These are phyloP conservation scores for Corymbia calophylla DNA, from an alignment of 441 rosid species.

Conservation along the genomic window DNA sequence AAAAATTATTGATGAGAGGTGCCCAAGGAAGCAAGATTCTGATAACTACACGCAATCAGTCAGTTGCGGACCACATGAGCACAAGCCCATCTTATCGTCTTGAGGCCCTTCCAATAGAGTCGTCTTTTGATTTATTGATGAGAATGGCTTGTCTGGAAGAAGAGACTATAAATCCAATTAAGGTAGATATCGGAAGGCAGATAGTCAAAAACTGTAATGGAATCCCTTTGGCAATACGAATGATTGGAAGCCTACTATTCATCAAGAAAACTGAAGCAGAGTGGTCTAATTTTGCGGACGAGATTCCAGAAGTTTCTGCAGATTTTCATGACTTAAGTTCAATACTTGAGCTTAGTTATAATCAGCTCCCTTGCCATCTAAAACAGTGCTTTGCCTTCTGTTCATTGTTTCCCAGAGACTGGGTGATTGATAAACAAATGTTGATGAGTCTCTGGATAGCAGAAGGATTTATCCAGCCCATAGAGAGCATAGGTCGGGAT, in stretches of 20 bases:
- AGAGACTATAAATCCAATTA: background rate
- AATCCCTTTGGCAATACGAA: background rate
- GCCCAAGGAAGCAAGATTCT: background rate
- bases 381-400: background rate
- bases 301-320: background rate
- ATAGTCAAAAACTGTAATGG: rapidly evolving
- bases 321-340: too few species aligned
- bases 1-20: background rate
- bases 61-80: rapidly evolving
- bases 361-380: background rate
- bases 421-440: background rate
- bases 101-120: rapidly evolving
- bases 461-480: background rate
- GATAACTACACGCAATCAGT: rapidly evolving
- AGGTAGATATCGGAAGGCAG: background rate
- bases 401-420: background rate
- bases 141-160: background rate
- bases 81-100: background rate
- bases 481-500: rapidly evolving
- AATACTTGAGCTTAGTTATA: background rate
- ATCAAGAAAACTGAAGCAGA: background rate
- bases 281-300: rapidly evolving
- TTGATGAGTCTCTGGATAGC: background rate
- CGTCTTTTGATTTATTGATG: background rate
- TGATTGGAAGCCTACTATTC: background rate